These are phyloP conservation scores for Trametes cubensis DNA, from an alignment of 768 basidiomycete genomes.

Conservation along the genomic window DNA sequence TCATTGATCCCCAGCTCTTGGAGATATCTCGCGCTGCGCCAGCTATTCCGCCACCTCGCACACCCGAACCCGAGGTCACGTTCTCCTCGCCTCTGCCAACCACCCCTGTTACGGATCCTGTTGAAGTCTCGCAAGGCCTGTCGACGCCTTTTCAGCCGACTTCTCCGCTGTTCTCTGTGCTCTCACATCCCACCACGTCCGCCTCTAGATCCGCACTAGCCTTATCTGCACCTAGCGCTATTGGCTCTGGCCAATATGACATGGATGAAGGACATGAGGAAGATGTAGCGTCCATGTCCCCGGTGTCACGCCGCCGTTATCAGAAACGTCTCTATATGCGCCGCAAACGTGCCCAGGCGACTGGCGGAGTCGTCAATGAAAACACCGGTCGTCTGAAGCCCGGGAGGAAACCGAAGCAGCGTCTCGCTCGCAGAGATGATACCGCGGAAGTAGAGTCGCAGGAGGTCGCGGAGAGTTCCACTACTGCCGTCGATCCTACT, in stretches of 20 bases:
- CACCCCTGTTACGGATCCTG: background rate
- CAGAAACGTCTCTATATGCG: conserved; percentile 75
- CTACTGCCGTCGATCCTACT: background rate
- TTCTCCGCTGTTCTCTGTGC: background rate
- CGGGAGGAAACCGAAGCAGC: conserved; percentile 37
- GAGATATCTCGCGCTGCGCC: conserved; percentile 29
- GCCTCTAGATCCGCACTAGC: background rate
- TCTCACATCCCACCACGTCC: background rate
- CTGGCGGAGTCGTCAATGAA: conserved; percentile 40
- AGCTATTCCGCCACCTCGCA: background rate
- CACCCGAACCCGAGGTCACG: background rate
- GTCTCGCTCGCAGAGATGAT: background rate
- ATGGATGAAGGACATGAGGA: conserved; percentile 10
- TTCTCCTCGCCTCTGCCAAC: background rate
- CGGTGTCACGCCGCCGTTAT: conserved; percentile 54
- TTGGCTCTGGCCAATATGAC: background rate
- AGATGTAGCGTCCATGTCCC: conserved; percentile 39
- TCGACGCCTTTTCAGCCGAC: background rate
- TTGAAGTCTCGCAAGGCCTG: background rate
- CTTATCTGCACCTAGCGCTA: background rate
- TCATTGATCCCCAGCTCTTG: conserved; percentile 38
- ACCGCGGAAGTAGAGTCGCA: background rate
- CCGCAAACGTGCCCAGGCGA: conserved; percentile 57
- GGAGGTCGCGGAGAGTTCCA: conserved; percentile 2
- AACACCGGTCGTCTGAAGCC: conserved; percentile 42